Percentiles rank a stretch among this genome's conserved stretches.
Evolutionary conservation across 192 early-diverging fungal species (phyloP).

Genomic region (Chytriomyces hyalinus): DNA sequence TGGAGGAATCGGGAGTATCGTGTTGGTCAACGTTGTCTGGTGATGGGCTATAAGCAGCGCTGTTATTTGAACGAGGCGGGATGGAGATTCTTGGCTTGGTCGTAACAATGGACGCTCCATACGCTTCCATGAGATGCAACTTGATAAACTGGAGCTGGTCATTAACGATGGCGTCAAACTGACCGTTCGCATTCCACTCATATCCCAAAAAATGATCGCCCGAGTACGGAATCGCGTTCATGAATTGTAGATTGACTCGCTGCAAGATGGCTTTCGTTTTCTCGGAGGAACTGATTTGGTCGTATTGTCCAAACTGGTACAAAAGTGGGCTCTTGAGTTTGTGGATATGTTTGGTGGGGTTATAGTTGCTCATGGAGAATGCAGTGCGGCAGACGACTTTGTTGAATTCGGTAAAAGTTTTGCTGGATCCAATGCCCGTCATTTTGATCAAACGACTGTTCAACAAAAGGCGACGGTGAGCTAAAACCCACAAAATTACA

Average conservation of each 20-base stretch:
- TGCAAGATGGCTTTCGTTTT: not conserved
- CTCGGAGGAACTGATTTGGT: not conserved
- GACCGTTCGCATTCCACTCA: not conserved
- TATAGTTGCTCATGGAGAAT: not conserved
- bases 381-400: not conserved
- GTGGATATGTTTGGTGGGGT: not conserved
- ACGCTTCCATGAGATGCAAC: not conserved
- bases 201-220: constrained; percentile 2
- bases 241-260: not conserved
- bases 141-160: not conserved
- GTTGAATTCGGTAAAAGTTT: not conserved
- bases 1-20: not conserved
- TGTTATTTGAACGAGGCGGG: not conserved
- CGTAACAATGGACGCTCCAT: not conserved
- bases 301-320: constrained; percentile 2
- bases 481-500: too few species aligned
- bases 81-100: not conserved
- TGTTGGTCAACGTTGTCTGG: not conserved
- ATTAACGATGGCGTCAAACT: not conserved
- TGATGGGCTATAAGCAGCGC: not conserved
- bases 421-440: not conserved
- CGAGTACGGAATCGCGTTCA: not conserved
- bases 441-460: not conserved
- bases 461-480: not conserved
- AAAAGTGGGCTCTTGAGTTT: not conserved